These are phyloP conservation scores for Exophiala xenobiotica DNA, from an alignment of 2,329 filamentous ascomycete species.

Conservation along the genomic window DNA sequence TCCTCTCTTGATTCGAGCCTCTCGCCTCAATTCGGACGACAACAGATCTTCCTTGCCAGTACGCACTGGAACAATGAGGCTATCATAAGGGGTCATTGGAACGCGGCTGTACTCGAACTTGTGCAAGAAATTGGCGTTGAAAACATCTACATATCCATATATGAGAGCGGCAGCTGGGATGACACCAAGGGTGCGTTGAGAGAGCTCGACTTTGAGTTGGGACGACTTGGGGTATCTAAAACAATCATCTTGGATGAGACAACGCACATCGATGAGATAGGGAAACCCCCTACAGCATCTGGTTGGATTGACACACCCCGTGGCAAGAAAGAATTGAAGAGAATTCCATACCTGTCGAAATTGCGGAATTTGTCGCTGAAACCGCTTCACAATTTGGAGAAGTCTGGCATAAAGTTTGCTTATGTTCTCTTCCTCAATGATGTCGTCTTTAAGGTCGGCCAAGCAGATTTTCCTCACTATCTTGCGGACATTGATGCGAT, in stretches of 20 bases:
- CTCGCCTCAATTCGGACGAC: too few species aligned
- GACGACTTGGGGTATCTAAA: slow-evolving; percentile 47
- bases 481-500: too few species aligned
- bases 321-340: slow-evolving; percentile 55
- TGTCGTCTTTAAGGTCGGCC: slow-evolving; percentile 45
- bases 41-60: too few species aligned
- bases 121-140: slow-evolving; percentile 56
- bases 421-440: slow-evolving; percentile 58
- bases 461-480: too few species aligned
- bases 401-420: slow-evolving; percentile 53
- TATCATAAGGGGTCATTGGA: slow-evolving; percentile 63
- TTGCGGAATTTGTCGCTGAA: slow-evolving; percentile 62
- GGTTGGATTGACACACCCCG: slow-evolving; percentile 60
- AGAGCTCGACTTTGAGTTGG: slow-evolving; percentile 51
- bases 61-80: slow-evolving; percentile 66
- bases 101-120: slow-evolving; percentile 58
- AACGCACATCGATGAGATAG: slow-evolving; percentile 9
- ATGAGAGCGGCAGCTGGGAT: slow-evolving; percentile 69
- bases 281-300: slow-evolving; percentile 40
- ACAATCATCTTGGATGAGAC: slow-evolving; percentile 45
- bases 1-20: too few species aligned
- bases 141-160: slow-evolving; percentile 66
- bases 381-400: slow-evolving; percentile 54
- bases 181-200: slow-evolving; percentile 62
- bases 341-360: slow-evolving; percentile 66